These are phyloP conservation scores for Primulina eburnea DNA, from an alignment of 257 asterid species.

Conservation along the genomic window DNA sequence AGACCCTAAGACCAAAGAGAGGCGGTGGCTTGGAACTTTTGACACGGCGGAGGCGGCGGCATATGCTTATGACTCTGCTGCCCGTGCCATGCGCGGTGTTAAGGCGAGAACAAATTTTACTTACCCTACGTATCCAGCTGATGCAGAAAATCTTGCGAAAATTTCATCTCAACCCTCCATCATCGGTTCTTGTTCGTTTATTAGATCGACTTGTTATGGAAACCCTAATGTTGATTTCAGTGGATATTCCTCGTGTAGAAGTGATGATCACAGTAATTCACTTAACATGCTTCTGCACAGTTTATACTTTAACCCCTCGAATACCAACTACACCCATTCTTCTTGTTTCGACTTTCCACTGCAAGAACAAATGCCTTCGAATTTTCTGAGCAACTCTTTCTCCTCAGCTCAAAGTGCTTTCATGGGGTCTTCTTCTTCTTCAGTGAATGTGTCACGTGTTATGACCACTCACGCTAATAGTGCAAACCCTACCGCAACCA, in stretches of 20 bases:
- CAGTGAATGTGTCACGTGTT: neutral
- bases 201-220: constrained; percentile 9
- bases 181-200: constrained; percentile 21
- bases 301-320: constrained; percentile 29
- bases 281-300: constrained; percentile 46
- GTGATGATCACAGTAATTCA: constrained; percentile 15
- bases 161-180: constrained; percentile 35
- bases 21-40: constrained; percentile 92
- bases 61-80: constrained; percentile 87
- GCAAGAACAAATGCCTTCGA: neutral
- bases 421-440: neutral
- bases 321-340: neutral
- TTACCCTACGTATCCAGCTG: constrained; percentile 37
- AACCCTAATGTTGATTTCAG: constrained; percentile 32
- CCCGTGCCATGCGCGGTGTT: constrained; percentile 85
- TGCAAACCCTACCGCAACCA: neutral
- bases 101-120: constrained; percentile 79
- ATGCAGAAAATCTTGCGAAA: constrained; percentile 30
- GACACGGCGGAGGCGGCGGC: constrained; percentile 97
- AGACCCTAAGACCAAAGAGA: constrained; percentile 78
- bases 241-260: neutral
- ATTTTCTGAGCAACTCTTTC: neutral
- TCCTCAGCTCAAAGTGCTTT: no score
- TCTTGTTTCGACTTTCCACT: neutral
- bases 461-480: no score